phyloP scores from a whole-genome alignment of 495 filamentous ascomycete genomes.

The Aspergillus asperescens region DNA sequence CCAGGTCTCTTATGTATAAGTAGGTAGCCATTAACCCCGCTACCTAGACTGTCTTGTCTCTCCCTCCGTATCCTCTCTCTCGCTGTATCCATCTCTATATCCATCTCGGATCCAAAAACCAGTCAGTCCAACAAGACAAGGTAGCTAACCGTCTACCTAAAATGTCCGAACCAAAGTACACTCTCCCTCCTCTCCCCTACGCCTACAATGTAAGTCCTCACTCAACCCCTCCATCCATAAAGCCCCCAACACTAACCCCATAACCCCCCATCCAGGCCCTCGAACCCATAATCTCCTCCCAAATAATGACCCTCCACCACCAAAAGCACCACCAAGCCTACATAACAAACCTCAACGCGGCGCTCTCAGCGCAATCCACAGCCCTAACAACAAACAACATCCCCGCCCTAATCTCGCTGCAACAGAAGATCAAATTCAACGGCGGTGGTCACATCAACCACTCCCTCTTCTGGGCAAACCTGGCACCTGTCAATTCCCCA shows the following conservation, averaged over 20 bases:
- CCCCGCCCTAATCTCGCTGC: constrained; percentile 62
- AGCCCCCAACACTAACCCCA: not conserved
- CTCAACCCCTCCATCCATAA: too few relatives aligned
- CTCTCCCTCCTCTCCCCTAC: constrained; percentile 41
- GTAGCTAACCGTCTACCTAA: constrained; percentile 2
- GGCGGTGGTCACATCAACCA: constrained; percentile 93
- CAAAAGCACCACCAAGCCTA: constrained; percentile 63
- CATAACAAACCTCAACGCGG: constrained; percentile 57
- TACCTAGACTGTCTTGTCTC: not conserved
- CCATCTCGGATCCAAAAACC: not conserved
- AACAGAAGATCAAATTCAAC: constrained; percentile 89
- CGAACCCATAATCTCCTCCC: constrained; percentile 85
- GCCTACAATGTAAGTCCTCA: constrained; percentile 34
- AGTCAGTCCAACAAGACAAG: not conserved
- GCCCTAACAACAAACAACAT: constrained; percentile 45
- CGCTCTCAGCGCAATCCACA: constrained; percentile 42
- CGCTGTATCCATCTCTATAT: not conserved
- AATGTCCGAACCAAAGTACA: constrained; percentile 19
- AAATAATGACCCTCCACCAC: constrained; percentile 93
- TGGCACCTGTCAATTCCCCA: constrained; percentile 58
- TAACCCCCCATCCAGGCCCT: constrained; percentile 52
- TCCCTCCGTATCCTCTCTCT: not conserved
- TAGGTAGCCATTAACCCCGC: not conserved
- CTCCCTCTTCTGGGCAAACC: constrained; percentile 86
- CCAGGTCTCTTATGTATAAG: not conserved